phyloP scores from a whole-genome alignment of 768 basidiomycete species.

The Kwoniella sp. region DNA sequence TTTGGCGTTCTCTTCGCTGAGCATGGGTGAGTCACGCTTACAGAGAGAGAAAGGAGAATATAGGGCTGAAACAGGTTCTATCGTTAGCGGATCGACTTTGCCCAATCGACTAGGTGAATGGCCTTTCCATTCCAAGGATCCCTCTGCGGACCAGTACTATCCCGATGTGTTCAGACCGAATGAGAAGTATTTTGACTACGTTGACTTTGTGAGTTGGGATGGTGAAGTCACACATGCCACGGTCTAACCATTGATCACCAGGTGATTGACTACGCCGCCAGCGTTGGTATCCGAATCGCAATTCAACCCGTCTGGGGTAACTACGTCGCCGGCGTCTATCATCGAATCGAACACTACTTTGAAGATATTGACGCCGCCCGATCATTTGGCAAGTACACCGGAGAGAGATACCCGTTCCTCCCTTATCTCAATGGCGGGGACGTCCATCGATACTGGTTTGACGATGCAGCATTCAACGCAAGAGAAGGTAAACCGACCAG shows the following conservation, averaged over 20 bases:
- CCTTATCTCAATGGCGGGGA: constrained; percentile 31
- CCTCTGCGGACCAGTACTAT: background rate
- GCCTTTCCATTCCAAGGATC: constrained; percentile 15
- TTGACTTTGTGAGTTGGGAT: constrained; percentile 18
- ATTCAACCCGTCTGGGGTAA: constrained; percentile 27
- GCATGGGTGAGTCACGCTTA: constrained; percentile 20
- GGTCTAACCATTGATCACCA: background rate
- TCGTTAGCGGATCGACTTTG: constrained; percentile 3
- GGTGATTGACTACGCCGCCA: constrained; percentile 12
- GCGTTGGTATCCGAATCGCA: constrained; percentile 13
- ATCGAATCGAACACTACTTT: constrained; percentile 19
- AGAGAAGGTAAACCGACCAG: constrained; percentile 2
- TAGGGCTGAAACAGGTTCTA: background rate
- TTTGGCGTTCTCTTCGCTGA: constrained; percentile 24
- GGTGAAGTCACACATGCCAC: background rate
- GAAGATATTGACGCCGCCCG: constrained; percentile 13
- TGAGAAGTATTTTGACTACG: constrained; percentile 23
- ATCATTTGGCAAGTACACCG: constrained; percentile 23
- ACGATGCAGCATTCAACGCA: background rate
- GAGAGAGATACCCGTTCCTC: constrained; percentile 29
- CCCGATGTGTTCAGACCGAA: constrained; percentile 22
- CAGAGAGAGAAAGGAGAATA: too few relatives aligned
- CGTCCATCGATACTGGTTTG: constrained; percentile 22
- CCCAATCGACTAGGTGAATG: constrained; percentile 27
- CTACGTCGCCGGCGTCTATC: constrained; percentile 29